Evolutionary conservation across 768 basidiomycete genomes (phyloP).

Genomic region (Leccinum subgranulosum): DNA sequence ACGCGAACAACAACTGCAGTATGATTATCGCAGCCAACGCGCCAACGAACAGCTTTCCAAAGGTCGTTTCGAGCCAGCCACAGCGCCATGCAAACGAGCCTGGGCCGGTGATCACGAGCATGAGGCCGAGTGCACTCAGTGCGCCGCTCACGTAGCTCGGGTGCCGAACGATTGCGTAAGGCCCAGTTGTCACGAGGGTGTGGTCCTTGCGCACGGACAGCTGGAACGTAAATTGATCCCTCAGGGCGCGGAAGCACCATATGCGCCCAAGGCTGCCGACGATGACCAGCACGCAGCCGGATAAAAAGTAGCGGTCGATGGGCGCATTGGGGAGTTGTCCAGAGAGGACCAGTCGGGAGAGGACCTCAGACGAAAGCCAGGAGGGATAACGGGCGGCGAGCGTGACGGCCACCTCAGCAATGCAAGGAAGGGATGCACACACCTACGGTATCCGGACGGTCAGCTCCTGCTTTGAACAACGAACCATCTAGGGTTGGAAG

Average conservation of each 20-base stretch:
- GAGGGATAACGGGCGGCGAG: too few relatives aligned
- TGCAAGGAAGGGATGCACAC: too few relatives aligned
- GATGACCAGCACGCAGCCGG: background rate
- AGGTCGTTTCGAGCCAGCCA: too few relatives aligned
- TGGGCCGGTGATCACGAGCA: background rate
- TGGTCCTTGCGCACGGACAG: background rate
- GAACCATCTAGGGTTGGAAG: too few relatives aligned
- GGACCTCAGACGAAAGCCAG: background rate
- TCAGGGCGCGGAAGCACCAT: background rate
- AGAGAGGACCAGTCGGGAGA: background rate
- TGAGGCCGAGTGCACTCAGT: background rate
- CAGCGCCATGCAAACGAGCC: background rate
- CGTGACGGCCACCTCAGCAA: too few relatives aligned
- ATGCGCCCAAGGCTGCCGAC: background rate
- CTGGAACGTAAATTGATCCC: too few relatives aligned
- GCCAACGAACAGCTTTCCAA: too few relatives aligned
- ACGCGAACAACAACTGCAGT: too few relatives aligned
- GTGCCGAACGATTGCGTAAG: background rate
- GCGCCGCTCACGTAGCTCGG: background rate
- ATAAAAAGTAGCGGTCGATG: background rate
- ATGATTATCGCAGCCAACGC: too few relatives aligned
- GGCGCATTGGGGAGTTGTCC: background rate
- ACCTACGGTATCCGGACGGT: too few relatives aligned
- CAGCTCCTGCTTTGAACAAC: too few relatives aligned
- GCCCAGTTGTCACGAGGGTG: background rate